A percentile compares a stretch with the other conserved stretches of the same genome.
These are phyloP conservation scores for Phylloporus sp. DNA, from an alignment of 768 basidiomycete genomes.

Conservation along the genomic window DNA sequence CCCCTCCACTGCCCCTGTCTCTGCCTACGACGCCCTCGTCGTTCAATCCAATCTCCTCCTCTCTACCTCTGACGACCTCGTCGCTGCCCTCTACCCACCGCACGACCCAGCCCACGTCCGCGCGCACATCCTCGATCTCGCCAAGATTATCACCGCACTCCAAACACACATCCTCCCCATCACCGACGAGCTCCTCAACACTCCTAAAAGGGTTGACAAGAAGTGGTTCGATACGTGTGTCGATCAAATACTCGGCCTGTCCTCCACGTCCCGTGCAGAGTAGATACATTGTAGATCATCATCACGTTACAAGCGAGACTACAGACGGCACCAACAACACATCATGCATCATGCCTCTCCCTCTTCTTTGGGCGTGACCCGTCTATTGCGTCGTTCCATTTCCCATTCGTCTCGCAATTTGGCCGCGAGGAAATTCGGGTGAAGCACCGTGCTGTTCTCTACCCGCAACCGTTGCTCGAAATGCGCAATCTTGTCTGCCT, in stretches of 20 bases:
- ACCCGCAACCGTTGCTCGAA: constrained; percentile 55
- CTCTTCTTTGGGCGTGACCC: constrained; percentile 26
- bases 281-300: constrained; percentile 18
- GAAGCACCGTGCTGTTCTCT: constrained; percentile 51
- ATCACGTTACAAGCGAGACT: constrained; percentile 10
- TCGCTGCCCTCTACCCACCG: constrained; percentile 60
- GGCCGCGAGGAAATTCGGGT: constrained; percentile 55
- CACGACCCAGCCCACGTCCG: constrained; percentile 45
- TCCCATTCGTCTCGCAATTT: constrained; percentile 55
- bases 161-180: constrained; percentile 28
- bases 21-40: constrained; percentile 49
- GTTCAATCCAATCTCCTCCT: constrained; percentile 47
- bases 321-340: constrained; percentile 12
- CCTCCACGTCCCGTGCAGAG: constrained; percentile 9
- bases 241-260: constrained; percentile 50
- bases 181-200: constrained; percentile 7
- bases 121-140: constrained; percentile 36
- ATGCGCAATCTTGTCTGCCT: constrained; percentile 54
- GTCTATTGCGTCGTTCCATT: constrained; percentile 31
- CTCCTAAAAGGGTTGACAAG: constrained; percentile 34
- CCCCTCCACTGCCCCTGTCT: constrained; percentile 21
- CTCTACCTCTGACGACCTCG: constrained; percentile 57
- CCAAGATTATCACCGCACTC: constrained; percentile 35
- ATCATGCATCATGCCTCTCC: constrained; percentile 34
- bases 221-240: constrained; percentile 68